Base-by-base conservation (phyloP, 2,329 filamentous ascomycete species). In the Ophiostoma fasciatum region DNA sequence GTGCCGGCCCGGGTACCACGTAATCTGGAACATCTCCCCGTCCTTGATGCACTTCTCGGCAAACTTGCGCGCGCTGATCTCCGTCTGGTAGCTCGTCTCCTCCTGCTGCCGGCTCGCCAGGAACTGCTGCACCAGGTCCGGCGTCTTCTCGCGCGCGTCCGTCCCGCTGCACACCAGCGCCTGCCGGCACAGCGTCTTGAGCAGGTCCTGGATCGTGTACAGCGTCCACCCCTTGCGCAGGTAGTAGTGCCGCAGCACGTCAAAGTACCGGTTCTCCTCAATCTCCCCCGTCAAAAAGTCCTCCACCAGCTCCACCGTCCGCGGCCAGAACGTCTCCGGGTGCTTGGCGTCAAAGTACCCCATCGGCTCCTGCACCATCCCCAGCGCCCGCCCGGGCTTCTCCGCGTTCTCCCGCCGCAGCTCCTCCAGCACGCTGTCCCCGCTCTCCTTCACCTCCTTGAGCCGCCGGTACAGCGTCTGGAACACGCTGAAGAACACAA, bases 21-120 rank as follows among this genome's bases (percentile, higher is more conserved):
- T 77, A 46, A 96, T 78, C 33, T 84, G 75, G 57, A 93, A 96
- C 44, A 93, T 73, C 50, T 96, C 88, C 13, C 80, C 81, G 45
- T 96, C 88, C 62, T 92, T 94, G 46, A 90, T 76, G 51, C 84
- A 77, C 58, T 90, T 90, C 58, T 94, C 85, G 1, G 90, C 85
- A 52, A 84, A 83, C 57, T 92, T 93, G 42, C 88, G 76, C 42
- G 88, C 84, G 49, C 80, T 82, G 41, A 93, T 83, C 61, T 96
- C 88, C 21, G 79, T 78, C 55, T 90, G 78, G 48, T 85, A 88
- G 33, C 85, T 94, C 0, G 84, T 93, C 51, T 85, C 80, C 14
- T 88, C 81, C 51, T 76, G 78, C 35, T 81, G 72, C 5, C 88
- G 78, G 53, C 84, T 84, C 45, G 73, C 71, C 51, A 85, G 74